Percentiles rank a stretch among this genome's conserved stretches.
These are phyloP conservation scores for Chaetomiaceae sp. DNA, from an alignment of 2,329 filamentous ascomycete genomes.

Conservation along the genomic window DNA sequence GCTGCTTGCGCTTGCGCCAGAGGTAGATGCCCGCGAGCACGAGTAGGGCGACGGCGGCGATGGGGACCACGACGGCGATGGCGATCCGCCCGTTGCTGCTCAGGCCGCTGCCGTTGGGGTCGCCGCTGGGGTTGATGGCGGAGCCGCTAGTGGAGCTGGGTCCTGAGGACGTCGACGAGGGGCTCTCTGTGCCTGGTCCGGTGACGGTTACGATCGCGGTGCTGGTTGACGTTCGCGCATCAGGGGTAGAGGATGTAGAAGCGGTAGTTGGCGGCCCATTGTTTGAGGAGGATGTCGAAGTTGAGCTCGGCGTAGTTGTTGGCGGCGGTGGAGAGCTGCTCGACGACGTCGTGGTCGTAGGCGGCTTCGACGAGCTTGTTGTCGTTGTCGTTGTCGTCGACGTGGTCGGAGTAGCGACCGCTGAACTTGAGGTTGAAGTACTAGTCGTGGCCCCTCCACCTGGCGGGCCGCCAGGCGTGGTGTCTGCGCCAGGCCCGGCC, in stretches of 20 bases:
- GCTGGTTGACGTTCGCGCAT: constrained; percentile 2
- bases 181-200: neutral
- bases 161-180: constrained; percentile 22
- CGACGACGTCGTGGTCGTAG: constrained; percentile 16
- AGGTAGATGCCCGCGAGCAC: constrained; percentile 71
- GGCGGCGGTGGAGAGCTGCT: constrained; percentile 12
- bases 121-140: constrained; percentile 26
- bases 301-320: constrained; percentile 9
- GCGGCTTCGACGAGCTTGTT: constrained; percentile 10
- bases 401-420: constrained; percentile 11
- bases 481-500: constrained; percentile 9
- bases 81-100: constrained; percentile 68
- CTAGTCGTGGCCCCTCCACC: constrained; percentile 20
- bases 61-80: constrained; percentile 88
- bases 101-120: constrained; percentile 45
- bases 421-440: constrained; percentile 16
- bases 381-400: constrained; percentile 12
- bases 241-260: constrained; percentile 6
- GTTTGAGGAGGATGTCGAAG: constrained; percentile 12
- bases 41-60: constrained; percentile 77
- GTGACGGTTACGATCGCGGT: constrained; percentile 4
- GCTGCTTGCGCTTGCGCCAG: constrained; percentile 83
- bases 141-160: constrained; percentile 21
- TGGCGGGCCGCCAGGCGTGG: constrained; percentile 18
- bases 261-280: constrained; percentile 20